Evolutionary conservation across 2,329 filamentous ascomycete species (phyloP).

Genomic region (Neurospora crassa): DNA sequence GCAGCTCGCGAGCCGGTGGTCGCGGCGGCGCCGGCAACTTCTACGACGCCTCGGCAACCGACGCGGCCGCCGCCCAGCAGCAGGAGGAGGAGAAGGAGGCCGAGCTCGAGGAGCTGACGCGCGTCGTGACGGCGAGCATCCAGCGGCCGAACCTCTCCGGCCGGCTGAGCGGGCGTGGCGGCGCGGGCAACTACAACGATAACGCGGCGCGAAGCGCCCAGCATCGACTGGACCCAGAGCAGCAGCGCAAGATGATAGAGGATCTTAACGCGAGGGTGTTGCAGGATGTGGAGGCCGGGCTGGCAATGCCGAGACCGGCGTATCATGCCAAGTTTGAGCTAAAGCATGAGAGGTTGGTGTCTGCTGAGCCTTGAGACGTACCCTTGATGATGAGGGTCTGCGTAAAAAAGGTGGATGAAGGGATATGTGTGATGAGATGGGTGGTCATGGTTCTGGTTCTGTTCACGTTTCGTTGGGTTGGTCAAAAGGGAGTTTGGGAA

Average conservation of each 20-base stretch:
- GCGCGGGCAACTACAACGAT: conserved; percentile 45
- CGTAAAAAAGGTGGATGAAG: neutral
- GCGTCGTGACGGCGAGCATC: conserved; percentile 24
- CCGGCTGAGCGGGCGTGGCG: conserved; percentile 38
- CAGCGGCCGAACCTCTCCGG: conserved; percentile 14
- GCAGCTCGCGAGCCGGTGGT: conserved; percentile 34
- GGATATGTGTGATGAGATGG: neutral
- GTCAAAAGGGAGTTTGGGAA: neutral
- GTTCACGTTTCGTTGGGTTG: neutral
- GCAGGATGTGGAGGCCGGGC: conserved; percentile 37
- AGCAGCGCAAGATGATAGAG: conserved; percentile 24
- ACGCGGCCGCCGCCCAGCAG: conserved; percentile 18
- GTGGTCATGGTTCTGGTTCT: neutral
- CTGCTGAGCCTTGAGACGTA: neutral
- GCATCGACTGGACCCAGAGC: conserved; percentile 21
- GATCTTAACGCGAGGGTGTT: conserved; percentile 33
- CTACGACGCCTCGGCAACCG: conserved; percentile 27
- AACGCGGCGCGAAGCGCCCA: conserved; percentile 14
- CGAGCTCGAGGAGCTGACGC: conserved; percentile 18
- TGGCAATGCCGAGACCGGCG: conserved; percentile 36
- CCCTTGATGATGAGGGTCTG: neutral
- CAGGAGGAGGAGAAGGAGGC: conserved; percentile 26
- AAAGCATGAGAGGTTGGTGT: conserved; percentile 12
- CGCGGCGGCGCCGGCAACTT: conserved; percentile 57
- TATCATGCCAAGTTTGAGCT: conserved; percentile 24